Evolutionary conservation across 352 stramenopile genomes (phyloP).

Genomic region (Pythium coloratum): DNA sequence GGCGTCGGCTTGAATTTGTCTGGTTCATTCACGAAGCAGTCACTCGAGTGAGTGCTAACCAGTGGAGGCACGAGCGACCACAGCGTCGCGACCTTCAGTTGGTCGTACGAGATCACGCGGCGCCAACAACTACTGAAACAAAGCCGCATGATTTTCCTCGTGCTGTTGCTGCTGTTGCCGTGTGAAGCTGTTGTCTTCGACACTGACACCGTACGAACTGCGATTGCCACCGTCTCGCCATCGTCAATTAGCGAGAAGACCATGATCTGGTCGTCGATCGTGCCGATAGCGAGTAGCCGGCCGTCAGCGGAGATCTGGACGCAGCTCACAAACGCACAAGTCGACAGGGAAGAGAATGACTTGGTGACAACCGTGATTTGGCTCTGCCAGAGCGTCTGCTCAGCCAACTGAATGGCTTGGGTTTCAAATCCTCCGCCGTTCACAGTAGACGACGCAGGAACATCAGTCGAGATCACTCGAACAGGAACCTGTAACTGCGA

Average conservation of each 20-base stretch:
- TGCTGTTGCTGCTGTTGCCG: conserved; percentile 11
- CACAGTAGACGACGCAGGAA: not conserved
- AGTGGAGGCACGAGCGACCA: conserved; percentile 20
- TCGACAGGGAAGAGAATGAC: conserved; percentile 21
- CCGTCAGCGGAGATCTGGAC: conserved; percentile 32
- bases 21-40: conserved; percentile 36
- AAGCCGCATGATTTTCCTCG: conserved; percentile 32
- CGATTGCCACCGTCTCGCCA: not conserved
- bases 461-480: not conserved
- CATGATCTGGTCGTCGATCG: conserved; percentile 24
- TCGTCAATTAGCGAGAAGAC: not conserved
- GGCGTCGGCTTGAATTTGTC: conserved; percentile 39
- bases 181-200: not conserved
- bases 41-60: conserved; percentile 29
- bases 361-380: conserved; percentile 13
- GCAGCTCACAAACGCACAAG: conserved; percentile 31
- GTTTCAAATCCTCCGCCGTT: not conserved
- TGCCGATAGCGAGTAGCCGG: conserved; percentile 35
- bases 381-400: conserved; percentile 6
- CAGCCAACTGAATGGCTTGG: not conserved
- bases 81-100: conserved; percentile 30
- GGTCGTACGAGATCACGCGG: conserved; percentile 29
- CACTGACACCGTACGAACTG: not conserved
- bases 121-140: conserved; percentile 19
- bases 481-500: not conserved